These are phyloP conservation scores for Yamadazyma triangularis DNA, from an alignment of 1,139 yeast genomes.

Conservation along the genomic window DNA sequence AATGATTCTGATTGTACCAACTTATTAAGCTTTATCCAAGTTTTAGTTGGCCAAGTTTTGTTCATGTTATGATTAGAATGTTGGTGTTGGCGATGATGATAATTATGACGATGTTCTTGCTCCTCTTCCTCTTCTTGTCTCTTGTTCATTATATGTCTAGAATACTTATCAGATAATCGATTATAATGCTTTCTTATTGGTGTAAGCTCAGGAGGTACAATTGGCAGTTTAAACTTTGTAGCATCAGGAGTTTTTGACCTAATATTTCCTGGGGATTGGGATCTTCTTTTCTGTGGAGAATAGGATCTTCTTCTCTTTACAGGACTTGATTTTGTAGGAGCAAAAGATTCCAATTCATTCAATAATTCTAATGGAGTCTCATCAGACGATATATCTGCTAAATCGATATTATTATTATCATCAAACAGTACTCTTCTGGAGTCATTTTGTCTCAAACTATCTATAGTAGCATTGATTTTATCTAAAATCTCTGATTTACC, in stretches of 20 bases:
- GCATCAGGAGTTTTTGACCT: conserved; percentile 1
- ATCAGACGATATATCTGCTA: conserved; percentile 13
- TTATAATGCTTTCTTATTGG: conserved; percentile 14
- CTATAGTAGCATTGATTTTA: conserved; percentile 15
- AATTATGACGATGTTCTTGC: too few species aligned
- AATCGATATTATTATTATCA: conserved; percentile 10
- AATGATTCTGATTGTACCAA: conserved; percentile 16
- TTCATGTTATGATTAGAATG: too few species aligned
- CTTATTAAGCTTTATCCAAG: conserved; percentile 22
- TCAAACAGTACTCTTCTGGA: conserved; percentile 1
- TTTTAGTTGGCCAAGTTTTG: conserved; percentile 20
- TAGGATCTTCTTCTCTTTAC: conserved; percentile 1
- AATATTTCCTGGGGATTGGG: too few species aligned
- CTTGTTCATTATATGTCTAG: conserved; percentile 12
- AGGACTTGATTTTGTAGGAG: conserved; percentile 5
- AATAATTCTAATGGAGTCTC: conserved; percentile 16
- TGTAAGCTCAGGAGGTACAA: conserved; percentile 7
- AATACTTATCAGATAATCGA: conserved; percentile 14
- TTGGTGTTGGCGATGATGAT: too few species aligned
- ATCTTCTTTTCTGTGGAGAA: too few species aligned
- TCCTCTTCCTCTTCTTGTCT: too few species aligned
- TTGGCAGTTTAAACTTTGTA: conserved; percentile 1
- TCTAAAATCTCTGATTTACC: conserved; percentile 14
- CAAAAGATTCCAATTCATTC: conserved; percentile 19
- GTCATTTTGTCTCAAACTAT: conserved; percentile 9